A percentile compares a stretch with the other conserved stretches of the same genome.
These are phyloP conservation scores for Colletotrichum siamense DNA, from an alignment of 2,329 filamentous ascomycete species.

Conservation along the genomic window DNA sequence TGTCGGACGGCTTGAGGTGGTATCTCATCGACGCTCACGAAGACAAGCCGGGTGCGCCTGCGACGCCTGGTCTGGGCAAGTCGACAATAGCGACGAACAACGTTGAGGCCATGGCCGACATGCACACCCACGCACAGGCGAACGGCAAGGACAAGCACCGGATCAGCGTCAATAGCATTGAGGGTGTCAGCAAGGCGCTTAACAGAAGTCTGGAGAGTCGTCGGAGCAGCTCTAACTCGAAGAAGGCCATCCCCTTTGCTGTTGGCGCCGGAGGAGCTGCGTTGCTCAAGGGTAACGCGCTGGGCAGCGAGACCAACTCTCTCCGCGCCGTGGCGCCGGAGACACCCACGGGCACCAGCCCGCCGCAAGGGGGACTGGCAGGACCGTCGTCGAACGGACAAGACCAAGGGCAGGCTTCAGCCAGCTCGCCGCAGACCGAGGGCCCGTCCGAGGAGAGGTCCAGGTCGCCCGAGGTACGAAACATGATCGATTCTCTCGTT, in stretches of 20 bases:
- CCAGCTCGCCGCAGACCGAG: slow-evolving; percentile 1
- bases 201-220: slow-evolving; percentile 91
- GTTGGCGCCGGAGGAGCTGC: slow-evolving; percentile 38
- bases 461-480: slow-evolving; percentile 56
- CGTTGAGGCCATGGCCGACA: slow-evolving; percentile 83
- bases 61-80: slow-evolving; percentile 91
- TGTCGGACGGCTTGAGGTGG: slow-evolving; percentile 94
- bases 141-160: slow-evolving; percentile 49
- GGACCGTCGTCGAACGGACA: not conserved
- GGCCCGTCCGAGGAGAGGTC: slow-evolving; percentile 13
- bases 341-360: slow-evolving; percentile 44
- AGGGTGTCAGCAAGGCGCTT: slow-evolving; percentile 77
- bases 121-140: slow-evolving; percentile 54
- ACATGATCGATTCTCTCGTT: slow-evolving; percentile 53
- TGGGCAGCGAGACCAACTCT: slow-evolving; percentile 65
- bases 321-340: slow-evolving; percentile 54
- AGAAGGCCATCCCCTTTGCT: slow-evolving; percentile 70
- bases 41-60: slow-evolving; percentile 89
- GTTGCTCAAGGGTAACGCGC: slow-evolving; percentile 53
- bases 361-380: slow-evolving; percentile 38
- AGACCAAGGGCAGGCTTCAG: not conserved
- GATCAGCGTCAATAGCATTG: slow-evolving; percentile 62
- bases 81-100: slow-evolving; percentile 88
- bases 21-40: slow-evolving; percentile 93
- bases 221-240: slow-evolving; percentile 85